Evolutionary conservation across 2,329 filamentous ascomycete genomes (phyloP).

Genomic region (Ophiostoma novo-ulmi): DNA sequence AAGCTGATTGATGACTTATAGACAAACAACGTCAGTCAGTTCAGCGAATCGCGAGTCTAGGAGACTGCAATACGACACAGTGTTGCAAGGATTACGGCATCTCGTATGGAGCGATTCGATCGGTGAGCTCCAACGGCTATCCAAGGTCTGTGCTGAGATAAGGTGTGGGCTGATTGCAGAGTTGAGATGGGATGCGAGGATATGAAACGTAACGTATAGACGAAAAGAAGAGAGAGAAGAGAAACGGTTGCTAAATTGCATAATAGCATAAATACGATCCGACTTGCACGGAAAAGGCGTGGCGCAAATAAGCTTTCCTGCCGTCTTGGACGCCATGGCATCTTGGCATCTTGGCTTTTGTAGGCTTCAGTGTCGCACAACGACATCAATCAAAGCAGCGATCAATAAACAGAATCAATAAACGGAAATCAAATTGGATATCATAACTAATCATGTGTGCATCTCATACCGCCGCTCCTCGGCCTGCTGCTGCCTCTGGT

Average conservation of each 20-base stretch:
- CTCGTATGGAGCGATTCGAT: neutral
- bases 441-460: neutral
- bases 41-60: neutral
- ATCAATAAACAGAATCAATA: neutral
- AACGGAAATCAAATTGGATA: neutral
- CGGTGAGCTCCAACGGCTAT: neutral
- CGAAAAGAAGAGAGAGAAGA: neutral
- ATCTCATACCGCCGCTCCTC: neutral
- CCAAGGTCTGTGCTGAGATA: neutral
- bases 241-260: neutral
- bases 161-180: slow-evolving; percentile 1
- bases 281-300: neutral
- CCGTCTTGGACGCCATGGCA: neutral
- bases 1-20: neutral
- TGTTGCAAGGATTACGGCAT: neutral
- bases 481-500: slow-evolving; percentile 20
- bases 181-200: neutral
- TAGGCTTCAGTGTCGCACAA: too few species aligned
- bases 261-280: neutral
- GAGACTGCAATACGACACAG: neutral
- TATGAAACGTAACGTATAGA: neutral
- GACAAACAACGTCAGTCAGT: neutral
- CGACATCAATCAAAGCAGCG: too few species aligned
- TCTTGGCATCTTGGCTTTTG: slow-evolving; percentile 1
- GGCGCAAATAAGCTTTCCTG: slow-evolving; percentile 1